Percentiles rank a stretch among this genome's conserved stretches.
Evolutionary conservation across 2,329 filamentous ascomycete genomes (phyloP).

Genomic region (Hymenoscyphus infarciens): DNA sequence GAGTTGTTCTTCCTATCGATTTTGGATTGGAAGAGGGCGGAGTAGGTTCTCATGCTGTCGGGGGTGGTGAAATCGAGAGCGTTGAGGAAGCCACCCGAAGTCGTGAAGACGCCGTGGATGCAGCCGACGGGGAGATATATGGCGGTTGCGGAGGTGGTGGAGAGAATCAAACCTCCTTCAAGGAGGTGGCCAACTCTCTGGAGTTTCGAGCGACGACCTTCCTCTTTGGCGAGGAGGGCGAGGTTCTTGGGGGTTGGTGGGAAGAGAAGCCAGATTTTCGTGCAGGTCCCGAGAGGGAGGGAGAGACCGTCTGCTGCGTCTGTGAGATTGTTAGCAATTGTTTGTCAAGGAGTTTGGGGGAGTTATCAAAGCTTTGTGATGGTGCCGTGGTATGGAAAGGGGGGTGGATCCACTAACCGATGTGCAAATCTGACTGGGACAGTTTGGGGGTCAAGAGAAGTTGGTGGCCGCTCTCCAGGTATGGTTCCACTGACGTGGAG

Average conservation of each 20-base stretch:
- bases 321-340: not conserved
- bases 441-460: conserved; percentile 19
- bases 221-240: conserved; percentile 7
- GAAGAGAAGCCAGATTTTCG: conserved; percentile 20
- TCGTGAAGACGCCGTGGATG: conserved; percentile 19
- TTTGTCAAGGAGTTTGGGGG: not conserved
- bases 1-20: not conserved
- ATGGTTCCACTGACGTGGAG: conserved; percentile 9
- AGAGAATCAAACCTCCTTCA: conserved; percentile 17
- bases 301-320: conserved; percentile 16
- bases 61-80: conserved; percentile 18
- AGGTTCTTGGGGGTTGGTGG: conserved; percentile 20
- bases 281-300: conserved; percentile 10
- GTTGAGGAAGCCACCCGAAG: conserved; percentile 16
- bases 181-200: conserved; percentile 11
- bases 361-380: not conserved
- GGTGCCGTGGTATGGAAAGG: not conserved
- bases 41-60: conserved; percentile 7
- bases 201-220: conserved; percentile 12
- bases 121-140: conserved; percentile 19
- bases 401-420: conserved; percentile 11
- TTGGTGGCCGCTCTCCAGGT: conserved; percentile 12
- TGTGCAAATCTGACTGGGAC: conserved; percentile 16
- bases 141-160: conserved; percentile 14
- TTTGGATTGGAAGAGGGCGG: conserved; percentile 5